These are phyloP conservation scores for Leccinum uliginosum DNA, from an alignment of 768 basidiomycete genomes.

Conservation along the genomic window DNA sequence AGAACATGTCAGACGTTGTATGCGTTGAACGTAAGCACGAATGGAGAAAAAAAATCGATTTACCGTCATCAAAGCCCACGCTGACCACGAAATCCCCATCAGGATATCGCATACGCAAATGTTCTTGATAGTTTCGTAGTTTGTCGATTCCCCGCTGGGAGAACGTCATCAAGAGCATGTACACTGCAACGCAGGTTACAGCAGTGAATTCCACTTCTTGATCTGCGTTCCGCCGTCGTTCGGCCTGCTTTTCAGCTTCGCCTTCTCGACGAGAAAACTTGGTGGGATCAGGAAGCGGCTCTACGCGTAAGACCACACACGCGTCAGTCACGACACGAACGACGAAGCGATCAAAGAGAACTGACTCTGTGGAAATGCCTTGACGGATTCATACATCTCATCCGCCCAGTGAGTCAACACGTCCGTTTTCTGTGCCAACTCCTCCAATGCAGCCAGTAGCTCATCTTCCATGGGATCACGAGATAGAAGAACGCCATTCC, in stretches of 20 bases:
- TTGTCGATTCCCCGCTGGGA: conserved; percentile 89
- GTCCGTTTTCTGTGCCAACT: conserved; percentile 93
- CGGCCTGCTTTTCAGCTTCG: conserved; percentile 67
- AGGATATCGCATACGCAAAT: conserved; percentile 75
- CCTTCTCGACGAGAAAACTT: conserved; percentile 71
- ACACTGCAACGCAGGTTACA: conserved; percentile 81
- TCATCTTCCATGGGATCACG: conserved; percentile 77
- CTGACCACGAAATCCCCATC: conserved; percentile 73
- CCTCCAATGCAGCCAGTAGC: conserved; percentile 76
- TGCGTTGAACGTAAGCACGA: background rate
- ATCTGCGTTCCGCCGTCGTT: conserved; percentile 65
- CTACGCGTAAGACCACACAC: conserved; percentile 33
- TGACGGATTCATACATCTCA: conserved; percentile 87
- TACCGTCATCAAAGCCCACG: conserved; percentile 79
- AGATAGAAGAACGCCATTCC: conserved; percentile 20
- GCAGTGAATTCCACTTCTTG: conserved; percentile 80
- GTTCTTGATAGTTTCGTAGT: conserved; percentile 73
- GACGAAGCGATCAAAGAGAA: conserved; percentile 10
- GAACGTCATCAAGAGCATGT: conserved; percentile 89
- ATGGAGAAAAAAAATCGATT: conserved; percentile 1
- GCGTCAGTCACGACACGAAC: conserved; percentile 1
- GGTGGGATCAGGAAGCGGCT: conserved; percentile 74
- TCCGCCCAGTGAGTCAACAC: conserved; percentile 93
- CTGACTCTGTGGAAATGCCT: conserved; percentile 79
- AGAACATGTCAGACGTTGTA: conserved; percentile 7